Percentiles rank a stretch among this genome's conserved stretches.
phyloP scores from a whole-genome alignment of 192 early-diverging fungal species.

The Coemansia sp. region DNA sequence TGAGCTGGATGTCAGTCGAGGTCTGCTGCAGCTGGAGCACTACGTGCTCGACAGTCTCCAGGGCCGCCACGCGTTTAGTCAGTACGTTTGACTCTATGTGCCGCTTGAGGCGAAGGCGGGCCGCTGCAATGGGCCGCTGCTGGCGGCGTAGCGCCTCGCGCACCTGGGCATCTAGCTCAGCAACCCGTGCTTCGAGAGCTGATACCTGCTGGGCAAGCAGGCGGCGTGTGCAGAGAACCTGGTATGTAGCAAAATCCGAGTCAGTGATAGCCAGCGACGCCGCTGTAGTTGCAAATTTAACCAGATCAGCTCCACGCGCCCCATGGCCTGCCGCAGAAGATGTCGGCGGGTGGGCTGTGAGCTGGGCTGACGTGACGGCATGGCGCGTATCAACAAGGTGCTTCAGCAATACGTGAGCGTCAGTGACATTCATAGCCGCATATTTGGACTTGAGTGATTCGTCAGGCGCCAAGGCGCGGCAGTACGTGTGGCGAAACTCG shows the following conservation, averaged over 20 bases:
- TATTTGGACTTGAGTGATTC: background rate
- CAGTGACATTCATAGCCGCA: constrained; percentile 5
- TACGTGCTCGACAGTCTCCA: constrained; percentile 25
- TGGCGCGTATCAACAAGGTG: constrained; percentile 10
- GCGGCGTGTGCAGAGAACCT: constrained; percentile 17
- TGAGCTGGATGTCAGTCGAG: constrained; percentile 32
- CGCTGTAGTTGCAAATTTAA: constrained; percentile 32
- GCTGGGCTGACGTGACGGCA: background rate
- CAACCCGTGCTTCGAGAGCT: constrained; percentile 17
- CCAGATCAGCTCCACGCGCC: constrained; percentile 1
- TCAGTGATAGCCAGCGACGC: constrained; percentile 13
- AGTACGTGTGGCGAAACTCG: constrained; percentile 18
- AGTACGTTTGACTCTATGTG: constrained; percentile 24
- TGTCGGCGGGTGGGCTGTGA: background rate
- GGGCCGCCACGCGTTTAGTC: constrained; percentile 17
- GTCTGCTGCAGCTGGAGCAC: constrained; percentile 35
- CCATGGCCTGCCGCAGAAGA: background rate
- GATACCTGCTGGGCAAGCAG: constrained; percentile 16
- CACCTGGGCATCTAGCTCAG: constrained; percentile 14
- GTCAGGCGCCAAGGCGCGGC: background rate
- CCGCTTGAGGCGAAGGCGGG: constrained; percentile 14
- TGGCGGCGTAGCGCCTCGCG: constrained; percentile 8
- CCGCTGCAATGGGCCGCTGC: constrained; percentile 15
- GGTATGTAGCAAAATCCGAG: constrained; percentile 27
- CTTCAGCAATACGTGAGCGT: constrained; percentile 22